Conservation (phyloP, 495 filamentous ascomycete genomes). For the Daldinia decipiens region DNA sequence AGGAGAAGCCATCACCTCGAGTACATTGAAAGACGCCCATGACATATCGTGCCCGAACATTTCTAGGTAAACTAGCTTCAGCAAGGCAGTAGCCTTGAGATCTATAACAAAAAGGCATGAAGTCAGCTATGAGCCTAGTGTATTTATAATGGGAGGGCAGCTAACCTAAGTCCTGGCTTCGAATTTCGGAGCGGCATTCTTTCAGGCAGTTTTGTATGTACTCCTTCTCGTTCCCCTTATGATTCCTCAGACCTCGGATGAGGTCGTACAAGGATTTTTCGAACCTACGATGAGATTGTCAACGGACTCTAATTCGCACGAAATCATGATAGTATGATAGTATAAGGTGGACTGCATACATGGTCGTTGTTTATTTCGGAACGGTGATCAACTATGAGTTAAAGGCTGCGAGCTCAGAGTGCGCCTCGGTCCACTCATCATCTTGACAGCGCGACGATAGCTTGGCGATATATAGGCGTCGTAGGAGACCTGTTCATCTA, state of each 20-base stretch:
- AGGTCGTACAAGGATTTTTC: conserved; percentile 99
- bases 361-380: conserved; percentile 35
- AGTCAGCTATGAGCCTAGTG: conserved; percentile 37
- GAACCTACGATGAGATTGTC: conserved; percentile 72
- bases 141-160: conserved; percentile 5
- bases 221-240: conserved; percentile 91
- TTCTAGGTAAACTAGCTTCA: conserved; percentile 96
- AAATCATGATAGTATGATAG: not conserved
- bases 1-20: conserved; percentile 96
- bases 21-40: conserved; percentile 97
- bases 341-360: conserved; percentile 35
- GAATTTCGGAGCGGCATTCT: conserved; percentile 94
- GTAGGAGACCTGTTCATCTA: conserved; percentile 18
- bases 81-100: conserved; percentile 91
- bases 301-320: conserved; percentile 1
- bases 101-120: conserved; percentile 62
- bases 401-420: conserved; percentile 15
- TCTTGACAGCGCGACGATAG: conserved; percentile 28
- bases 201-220: conserved; percentile 90
- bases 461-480: conserved; percentile 4
- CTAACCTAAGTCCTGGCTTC: conserved; percentile 89
- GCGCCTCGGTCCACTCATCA: conserved; percentile 29
- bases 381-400: conserved; percentile 29
- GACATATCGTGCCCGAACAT: conserved; percentile 99
- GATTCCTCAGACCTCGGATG: conserved; percentile 91